Base-by-base conservation (phyloP, 768 basidiomycete genomes). In the Psilocybe sp. region DNA sequence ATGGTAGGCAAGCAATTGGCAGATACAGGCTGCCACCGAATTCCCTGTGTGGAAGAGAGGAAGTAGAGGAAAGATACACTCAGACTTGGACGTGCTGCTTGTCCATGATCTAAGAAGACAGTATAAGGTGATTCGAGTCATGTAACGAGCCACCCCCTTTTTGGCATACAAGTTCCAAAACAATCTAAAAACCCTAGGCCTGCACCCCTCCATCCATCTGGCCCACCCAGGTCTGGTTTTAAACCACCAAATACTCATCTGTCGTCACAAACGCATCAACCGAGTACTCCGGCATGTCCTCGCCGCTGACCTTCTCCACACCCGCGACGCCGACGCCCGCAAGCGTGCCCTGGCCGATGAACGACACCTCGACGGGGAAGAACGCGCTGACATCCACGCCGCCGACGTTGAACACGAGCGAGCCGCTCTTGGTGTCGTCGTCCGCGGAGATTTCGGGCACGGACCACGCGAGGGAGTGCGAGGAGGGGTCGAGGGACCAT, bases 311-410 rank as follows among this genome's bases (percentile, higher is more conserved):
- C 44, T 75, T 77, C n/a, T 73, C 78, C 34, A 88, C 84, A 28
- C 66, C 70, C 2, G 67, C 75, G 13, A 95, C 80, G 23, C 74
- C 77, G 35, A 97, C 75, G 16, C 93, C 91, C 0, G 87, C 85
- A 53, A 96, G 67, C 59, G 87, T 90, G 7, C 90, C 89, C 57
- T 87, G 79, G 0, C 83, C 87, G 44, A 87, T 82, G 61, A 98
- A 98, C 1, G 76, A 69, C 1, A 96, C 85, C 33, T 78, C 76
- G 43, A 99, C 92, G 2, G 96, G 95, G 90, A 98, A 99, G 74
- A 97, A 96, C 9, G 79, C 80, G 3, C 81, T 84, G 0, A 76
- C 69, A 55, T 96, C 93, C 54, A 92, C 89, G 3, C 92, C 93
- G 7, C 83, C 84, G 43, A 93, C 84, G 37, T 79, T 87, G 70